A percentile compares a stretch with the other conserved stretches of the same genome.
These are phyloP conservation scores for Dysphania ambrosioides DNA, from an alignment of 148 eudicot genomes.

Conservation along the genomic window DNA sequence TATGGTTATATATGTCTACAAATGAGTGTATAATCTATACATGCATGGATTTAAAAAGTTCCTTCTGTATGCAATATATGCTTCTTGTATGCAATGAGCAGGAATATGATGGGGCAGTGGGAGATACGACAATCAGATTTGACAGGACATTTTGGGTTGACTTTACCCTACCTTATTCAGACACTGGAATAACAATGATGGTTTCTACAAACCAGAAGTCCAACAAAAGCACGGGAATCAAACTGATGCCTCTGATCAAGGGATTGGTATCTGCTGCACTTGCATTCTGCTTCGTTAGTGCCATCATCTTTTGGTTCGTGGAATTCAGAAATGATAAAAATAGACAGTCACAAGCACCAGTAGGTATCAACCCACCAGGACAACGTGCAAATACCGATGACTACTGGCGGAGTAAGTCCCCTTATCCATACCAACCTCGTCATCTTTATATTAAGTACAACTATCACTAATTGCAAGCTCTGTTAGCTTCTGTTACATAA, in stretches of 20 bases:
- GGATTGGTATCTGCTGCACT: conserved; percentile 28
- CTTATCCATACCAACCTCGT: background rate
- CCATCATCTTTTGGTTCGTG: conserved; percentile 27
- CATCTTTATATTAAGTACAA: background rate
- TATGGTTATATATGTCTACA: background rate
- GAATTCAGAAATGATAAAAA: conserved; percentile 20
- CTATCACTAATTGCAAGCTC: background rate
- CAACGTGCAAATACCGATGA: conserved; percentile 13
- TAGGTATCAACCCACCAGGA: background rate
- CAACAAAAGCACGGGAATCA: background rate
- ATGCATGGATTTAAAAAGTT: background rate
- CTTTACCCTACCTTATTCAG: conserved; percentile 31
- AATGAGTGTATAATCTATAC: no score
- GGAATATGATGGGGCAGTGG: conserved; percentile 33
- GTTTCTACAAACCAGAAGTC: conserved; percentile 13
- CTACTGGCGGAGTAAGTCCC: conserved; percentile 29
- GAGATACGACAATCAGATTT: conserved; percentile 27
- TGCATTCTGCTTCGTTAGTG: conserved; percentile 29
- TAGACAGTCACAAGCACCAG: conserved; percentile 6
- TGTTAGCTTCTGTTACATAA: no score
- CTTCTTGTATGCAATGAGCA: background rate
- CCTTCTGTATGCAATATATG: background rate
- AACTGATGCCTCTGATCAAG: conserved; percentile 25
- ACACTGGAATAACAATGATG: conserved; percentile 34
- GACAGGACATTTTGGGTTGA: conserved; percentile 30